These are phyloP conservation scores for Coemansia umbellata DNA, from an alignment of 192 early-diverging fungal species.

Conservation along the genomic window DNA sequence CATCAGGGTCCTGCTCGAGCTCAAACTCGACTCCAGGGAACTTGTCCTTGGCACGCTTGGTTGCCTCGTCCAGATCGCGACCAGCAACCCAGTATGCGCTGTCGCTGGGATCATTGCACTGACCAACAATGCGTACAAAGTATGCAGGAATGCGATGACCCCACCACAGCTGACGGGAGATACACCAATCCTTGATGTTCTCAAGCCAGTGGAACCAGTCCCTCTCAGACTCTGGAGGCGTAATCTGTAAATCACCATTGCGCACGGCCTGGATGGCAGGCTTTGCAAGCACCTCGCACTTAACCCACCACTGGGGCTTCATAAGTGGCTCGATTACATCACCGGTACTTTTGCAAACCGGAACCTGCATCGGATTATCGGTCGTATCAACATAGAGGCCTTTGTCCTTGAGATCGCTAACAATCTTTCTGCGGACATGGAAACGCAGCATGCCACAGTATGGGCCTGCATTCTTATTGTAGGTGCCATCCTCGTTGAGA, in stretches of 20 bases:
- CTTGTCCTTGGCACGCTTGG: slow-evolving; percentile 65
- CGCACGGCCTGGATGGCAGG: slow-evolving; percentile 79
- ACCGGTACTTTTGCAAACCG: slow-evolving; percentile 81
- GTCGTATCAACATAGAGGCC: slow-evolving; percentile 82
- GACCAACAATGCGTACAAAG: slow-evolving; percentile 79
- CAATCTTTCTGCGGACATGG: slow-evolving; percentile 84
- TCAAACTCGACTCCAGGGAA: slow-evolving; percentile 77
- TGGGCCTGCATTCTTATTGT: slow-evolving; percentile 86
- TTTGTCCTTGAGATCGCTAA: slow-evolving; percentile 83
- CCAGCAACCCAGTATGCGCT: slow-evolving; percentile 85
- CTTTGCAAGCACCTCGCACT: slow-evolving; percentile 81
- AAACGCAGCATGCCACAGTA: slow-evolving; percentile 90
- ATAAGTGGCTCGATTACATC: slow-evolving; percentile 97
- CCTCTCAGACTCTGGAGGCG: slow-evolving; percentile 77
- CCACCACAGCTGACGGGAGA: slow-evolving; percentile 99
- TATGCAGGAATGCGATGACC: slow-evolving; percentile 96
- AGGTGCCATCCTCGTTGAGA: slow-evolving; percentile 93
- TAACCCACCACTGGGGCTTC: slow-evolving; percentile 99
- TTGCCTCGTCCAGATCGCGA: slow-evolving; percentile 71
- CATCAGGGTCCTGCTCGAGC: slow-evolving; percentile 94
- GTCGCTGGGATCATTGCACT: slow-evolving; percentile 53
- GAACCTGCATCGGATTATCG: slow-evolving; percentile 92
- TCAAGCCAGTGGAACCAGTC: slow-evolving; percentile 97
- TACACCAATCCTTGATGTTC: slow-evolving; percentile 97
- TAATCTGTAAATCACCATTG: slow-evolving; percentile 77